Conservation (phyloP, 805 yeast genomes). For the Kodamaea kakaduensis region DNA sequence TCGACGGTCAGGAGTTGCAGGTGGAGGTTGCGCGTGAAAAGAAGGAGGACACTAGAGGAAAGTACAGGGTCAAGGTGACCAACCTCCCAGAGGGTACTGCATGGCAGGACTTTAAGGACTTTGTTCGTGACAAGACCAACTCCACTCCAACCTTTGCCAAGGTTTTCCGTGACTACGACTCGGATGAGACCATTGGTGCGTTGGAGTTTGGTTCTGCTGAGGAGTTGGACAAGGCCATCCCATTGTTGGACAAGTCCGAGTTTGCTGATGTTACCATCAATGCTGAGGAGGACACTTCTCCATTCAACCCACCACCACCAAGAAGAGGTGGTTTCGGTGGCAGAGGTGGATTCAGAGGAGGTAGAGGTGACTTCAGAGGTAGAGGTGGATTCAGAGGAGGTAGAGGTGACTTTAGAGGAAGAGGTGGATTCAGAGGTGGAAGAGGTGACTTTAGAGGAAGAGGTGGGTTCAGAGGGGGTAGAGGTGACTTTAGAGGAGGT, state of each 20-base stretch:
- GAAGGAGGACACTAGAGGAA: conserved; percentile 62
- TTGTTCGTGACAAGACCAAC: conserved; percentile 71
- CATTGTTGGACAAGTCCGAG: conserved; percentile 66
- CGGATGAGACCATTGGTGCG: conserved; percentile 45
- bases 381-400: conserved; percentile 49
- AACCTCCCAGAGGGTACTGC: conserved; percentile 73
- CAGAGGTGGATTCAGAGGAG: conserved; percentile 39
- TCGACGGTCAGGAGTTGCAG: conserved; percentile 48
- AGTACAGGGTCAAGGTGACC: conserved; percentile 65
- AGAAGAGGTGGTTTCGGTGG: conserved; percentile 40
- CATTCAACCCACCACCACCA: conserved; percentile 51
- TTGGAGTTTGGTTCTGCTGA: conserved; percentile 64
- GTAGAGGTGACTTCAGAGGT: conserved; percentile 26
- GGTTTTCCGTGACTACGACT: conserved; percentile 47
- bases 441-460: conserved; percentile 35
- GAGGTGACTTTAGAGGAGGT: conserved; percentile 33
- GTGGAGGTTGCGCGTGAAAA: conserved; percentile 54
- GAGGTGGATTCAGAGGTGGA: conserved; percentile 34
- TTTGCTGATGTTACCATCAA: conserved; percentile 65
- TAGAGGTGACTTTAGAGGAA: conserved; percentile 25
- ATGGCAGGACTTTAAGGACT: conserved; percentile 90
- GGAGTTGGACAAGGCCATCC: conserved; percentile 69
- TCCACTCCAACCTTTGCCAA: conserved; percentile 59
- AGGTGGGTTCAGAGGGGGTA: conserved; percentile 27
- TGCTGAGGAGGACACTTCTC: conserved; percentile 75